Base-by-base conservation (phyloP, 352 stramenopile genomes). In the Blastocystis sp. region DNA sequence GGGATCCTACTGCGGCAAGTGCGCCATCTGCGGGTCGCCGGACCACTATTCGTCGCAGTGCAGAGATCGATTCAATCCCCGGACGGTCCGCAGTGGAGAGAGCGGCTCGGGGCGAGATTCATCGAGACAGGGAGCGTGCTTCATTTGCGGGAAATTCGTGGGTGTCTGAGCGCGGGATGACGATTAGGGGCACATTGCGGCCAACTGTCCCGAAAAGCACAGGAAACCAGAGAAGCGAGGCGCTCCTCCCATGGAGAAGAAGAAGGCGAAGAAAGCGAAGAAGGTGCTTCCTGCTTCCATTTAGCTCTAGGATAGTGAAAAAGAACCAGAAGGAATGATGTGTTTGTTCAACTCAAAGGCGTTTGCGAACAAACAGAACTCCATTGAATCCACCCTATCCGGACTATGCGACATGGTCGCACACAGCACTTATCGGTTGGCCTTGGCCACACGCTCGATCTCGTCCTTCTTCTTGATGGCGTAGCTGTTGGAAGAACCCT, bases 401-500 rank as follows among this genome's bases (percentile, higher is more conserved):
- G 28, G 28, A 34, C 28, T 94, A 99, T 99, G 90, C 96, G 95
- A 93, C 99, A 99, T 86, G 96, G 93, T 93, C 98, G 99, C 93
- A 98, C 98, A 94, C 99, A 96, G 93, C 99, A 99, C 89, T 96
- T 95, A 91, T 97, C 96, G 65, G 96, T 96, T 34, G 28, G 28
- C 28, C 28, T 34, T 34, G 28, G 28, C 28, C 28, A 34, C 28
- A 34, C 28, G 28, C 28, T 34, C 28, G 28, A 34, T 34, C 28
- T 34, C 28, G 28, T 34, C 28, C 28, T 34, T 34, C 28, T 34
- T 34, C 28, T 34, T 34, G 28, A 34, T 34, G 28, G 28, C 28
- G 28, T 34, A 34, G 28, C 28, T 34, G 28, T 34, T 34, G 28
- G 28, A 34, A 34, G 28, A 34, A 34, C 28, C 28, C 28, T 34